phyloP scores from a whole-genome alignment of 441 rosid genomes.

The Isatis lusitanica region DNA sequence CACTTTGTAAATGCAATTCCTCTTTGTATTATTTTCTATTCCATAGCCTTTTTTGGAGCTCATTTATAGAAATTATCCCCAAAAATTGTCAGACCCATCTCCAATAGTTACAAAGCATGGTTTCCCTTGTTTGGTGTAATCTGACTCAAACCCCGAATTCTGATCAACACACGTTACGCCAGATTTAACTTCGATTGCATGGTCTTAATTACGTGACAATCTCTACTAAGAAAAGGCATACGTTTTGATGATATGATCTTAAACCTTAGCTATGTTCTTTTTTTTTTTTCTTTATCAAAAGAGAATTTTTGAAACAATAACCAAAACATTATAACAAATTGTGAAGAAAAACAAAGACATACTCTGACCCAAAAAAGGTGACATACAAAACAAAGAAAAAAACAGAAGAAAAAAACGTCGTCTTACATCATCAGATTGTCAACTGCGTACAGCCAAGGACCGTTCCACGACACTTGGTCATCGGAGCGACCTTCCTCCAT shows the following conservation, averaged over 20 bases:
- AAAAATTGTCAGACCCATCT: constrained; percentile 22
- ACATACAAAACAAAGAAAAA: not conserved
- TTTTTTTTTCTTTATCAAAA: too few relatives aligned
- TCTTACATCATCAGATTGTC: constrained; percentile 47
- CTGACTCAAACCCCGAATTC: not conserved
- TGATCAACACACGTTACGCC: not conserved
- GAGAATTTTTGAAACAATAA: not conserved
- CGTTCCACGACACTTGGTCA: constrained; percentile 80
- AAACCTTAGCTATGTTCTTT: not conserved
- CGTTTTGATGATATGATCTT: not conserved
- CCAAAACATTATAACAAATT: not conserved
- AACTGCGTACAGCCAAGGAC: constrained; percentile 76
- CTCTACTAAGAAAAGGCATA: too few relatives aligned
- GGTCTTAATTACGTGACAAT: not conserved
- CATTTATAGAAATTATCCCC: not conserved
- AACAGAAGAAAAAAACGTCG: constrained; percentile 8
- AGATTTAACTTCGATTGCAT: not conserved
- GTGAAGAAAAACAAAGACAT: not conserved
- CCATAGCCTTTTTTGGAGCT: not conserved
- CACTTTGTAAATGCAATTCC: constrained; percentile 33
- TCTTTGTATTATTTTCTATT: constrained; percentile 19
- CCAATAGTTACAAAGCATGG: constrained; percentile 62
- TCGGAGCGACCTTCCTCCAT: constrained; percentile 75
- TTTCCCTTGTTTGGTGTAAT: constrained; percentile 41
- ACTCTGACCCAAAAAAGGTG: not conserved